Evolutionary conservation across 2,329 filamentous ascomycete species (phyloP), one percentile per base, ranked within the genome.

Genomic region (Bipolaris oryzae): DNA sequence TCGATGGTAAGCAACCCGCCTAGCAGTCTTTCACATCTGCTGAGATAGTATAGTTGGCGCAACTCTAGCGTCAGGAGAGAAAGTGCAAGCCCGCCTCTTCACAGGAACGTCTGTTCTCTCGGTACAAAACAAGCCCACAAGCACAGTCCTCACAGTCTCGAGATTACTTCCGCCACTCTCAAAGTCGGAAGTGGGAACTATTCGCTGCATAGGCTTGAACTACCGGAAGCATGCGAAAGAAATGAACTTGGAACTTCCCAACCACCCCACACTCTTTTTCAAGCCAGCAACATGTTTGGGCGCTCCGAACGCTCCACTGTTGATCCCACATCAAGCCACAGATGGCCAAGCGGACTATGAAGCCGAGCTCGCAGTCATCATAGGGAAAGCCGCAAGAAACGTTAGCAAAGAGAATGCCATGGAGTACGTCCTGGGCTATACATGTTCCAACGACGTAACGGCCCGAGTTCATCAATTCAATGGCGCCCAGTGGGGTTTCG

Each of bases 391-490:
- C 1, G 81, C 79, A 13, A 82, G 81, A 59, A 74, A 84, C 44
- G 76, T 84, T 1, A 48, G 69, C 1, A 58, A 68, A 15, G 71
- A 74, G 0, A 64, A 80, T 0, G 82, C 81, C 0, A 66, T 81
- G 11, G 68, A 74, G 0, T 82, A 83, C 52, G 74, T 86, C 2
- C 77, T 79, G 0, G 84, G 77, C 1, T 85, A 84, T 61, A 82
- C 80, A 0, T 72, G 70, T 16, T 81, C 80, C 7, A 85, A 85
- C 53, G 83, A 85, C 57, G 71, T 85, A 0, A 82, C 81, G 0
- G 77, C 79, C 0, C 76, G 83, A 0, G 80, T 81, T 50, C 71
- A 78, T 41, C 83, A 85, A 57, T 66, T 80, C 31, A 50, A 50
- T 15, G 54, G 56, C 3, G 73, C 70, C 0, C 83, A 85, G 64